Evolutionary conservation across 1,284 basidiomycete species (phyloP).

Genomic region (Megacollybia platyphylla): DNA sequence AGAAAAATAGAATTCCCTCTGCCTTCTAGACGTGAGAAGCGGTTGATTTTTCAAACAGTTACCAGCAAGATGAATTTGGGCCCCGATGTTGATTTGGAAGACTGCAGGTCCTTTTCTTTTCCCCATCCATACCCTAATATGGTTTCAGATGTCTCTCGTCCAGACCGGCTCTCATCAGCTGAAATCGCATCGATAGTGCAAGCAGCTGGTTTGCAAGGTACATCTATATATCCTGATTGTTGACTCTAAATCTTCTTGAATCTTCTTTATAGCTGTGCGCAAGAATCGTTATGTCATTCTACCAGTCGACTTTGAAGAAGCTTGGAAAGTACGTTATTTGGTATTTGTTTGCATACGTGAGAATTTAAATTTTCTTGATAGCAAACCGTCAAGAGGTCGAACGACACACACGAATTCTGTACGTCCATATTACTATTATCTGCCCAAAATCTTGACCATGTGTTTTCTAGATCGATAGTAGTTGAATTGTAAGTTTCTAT

Average conservation of each 20-base stretch:
- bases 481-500: conserved; percentile 7
- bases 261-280: conserved; percentile 61
- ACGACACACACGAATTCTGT: conserved; percentile 97
- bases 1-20: conserved; percentile 98
- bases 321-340: conserved; percentile 86
- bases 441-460: conserved; percentile 1
- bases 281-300: conserved; percentile 98
- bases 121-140: conserved; percentile 3
- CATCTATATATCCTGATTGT: conserved; percentile 6
- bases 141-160: conserved; percentile 80
- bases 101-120: conserved; percentile 51
- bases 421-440: conserved; percentile 19
- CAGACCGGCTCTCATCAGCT: conserved; percentile 90
- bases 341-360: conserved; percentile 17
- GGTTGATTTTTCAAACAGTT: conserved; percentile 97
- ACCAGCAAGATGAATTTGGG: conserved; percentile 97
- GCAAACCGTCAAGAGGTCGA: conserved; percentile 88
- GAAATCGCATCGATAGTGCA: conserved; percentile 96
- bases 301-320: conserved; percentile 96
- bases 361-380: conserved; percentile 27
- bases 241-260: conserved; percentile 4
- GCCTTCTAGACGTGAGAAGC: conserved; percentile 90
- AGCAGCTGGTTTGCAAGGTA: conserved; percentile 94
- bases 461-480: conserved; percentile 32
- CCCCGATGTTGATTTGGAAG: conserved; percentile 96